Conservation (phyloP, 306 rosid species). For the Lagenaria siceraria region DNA sequence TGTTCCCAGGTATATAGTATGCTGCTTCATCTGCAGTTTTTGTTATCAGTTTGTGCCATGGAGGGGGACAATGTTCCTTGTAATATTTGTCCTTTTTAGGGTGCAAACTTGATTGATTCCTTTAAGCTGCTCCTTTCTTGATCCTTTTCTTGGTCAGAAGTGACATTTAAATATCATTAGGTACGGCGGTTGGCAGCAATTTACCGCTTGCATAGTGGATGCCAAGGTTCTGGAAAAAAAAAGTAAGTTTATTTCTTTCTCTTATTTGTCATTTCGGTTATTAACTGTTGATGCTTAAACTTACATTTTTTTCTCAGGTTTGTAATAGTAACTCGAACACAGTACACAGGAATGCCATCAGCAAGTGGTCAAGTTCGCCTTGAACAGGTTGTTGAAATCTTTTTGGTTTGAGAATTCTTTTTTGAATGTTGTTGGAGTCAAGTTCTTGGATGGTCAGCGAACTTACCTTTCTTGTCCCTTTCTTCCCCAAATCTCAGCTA, state of each 20-base stretch:
- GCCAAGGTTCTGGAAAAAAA: constrained; percentile 66
- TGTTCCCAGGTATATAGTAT: constrained; percentile 58
- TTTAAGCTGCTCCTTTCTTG: neutral
- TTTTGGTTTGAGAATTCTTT: neutral
- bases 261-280: neutral
- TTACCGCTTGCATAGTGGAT: constrained; percentile 53
- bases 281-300: constrained; percentile 11
- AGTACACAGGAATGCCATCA: constrained; percentile 69
- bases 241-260: constrained; percentile 27
- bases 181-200: constrained; percentile 67
- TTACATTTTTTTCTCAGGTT: constrained; percentile 37
- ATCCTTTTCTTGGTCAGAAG: neutral
- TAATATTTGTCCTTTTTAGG: neutral
- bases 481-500: constrained; percentile 36
- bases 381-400: constrained; percentile 45
- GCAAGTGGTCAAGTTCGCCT: constrained; percentile 56
- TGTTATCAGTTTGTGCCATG: constrained; percentile 1
- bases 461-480: neutral
- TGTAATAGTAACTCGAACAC: constrained; percentile 62
- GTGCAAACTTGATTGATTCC: neutral
- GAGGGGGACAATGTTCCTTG: neutral
- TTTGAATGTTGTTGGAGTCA: neutral
- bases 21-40: neutral
- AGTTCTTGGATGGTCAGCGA: neutral
- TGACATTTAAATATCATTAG: constrained; percentile 16